phyloP scores from a whole-genome alignment of 345 rosid species.

The Salix viminalis region DNA sequence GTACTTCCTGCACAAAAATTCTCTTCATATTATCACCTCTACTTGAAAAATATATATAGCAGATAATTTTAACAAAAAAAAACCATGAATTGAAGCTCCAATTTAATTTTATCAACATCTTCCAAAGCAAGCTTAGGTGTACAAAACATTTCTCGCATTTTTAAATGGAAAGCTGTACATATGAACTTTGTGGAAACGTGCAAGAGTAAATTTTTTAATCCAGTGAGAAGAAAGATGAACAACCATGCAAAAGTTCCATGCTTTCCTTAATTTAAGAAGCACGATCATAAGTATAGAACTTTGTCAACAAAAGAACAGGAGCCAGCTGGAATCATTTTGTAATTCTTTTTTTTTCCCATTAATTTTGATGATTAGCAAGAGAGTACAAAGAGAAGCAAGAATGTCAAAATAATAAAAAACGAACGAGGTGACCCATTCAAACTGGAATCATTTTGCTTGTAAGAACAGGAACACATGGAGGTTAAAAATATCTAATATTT shows the following conservation, averaged over 20 bases:
- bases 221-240: background rate
- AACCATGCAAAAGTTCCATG: background rate
- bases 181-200: background rate
- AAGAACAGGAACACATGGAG: background rate
- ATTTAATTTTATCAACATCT: background rate
- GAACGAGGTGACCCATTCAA: background rate
- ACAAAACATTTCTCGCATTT: background rate
- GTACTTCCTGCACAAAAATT: slow-evolving; percentile 40
- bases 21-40: background rate
- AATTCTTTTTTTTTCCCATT: background rate
- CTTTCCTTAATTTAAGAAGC: background rate
- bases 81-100: background rate
- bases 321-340: slow-evolving; percentile 14
- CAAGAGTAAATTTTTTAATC: background rate
- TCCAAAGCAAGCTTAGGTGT: background rate
- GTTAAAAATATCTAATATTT: background rate
- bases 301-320: slow-evolving; percentile 11
- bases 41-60: background rate
- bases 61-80: background rate
- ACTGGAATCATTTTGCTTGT: slow-evolving; percentile 3
- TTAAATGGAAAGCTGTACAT: background rate
- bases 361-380: slow-evolving; percentile 14
- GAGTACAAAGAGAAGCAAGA: background rate
- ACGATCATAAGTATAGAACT: background rate
- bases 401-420: background rate